Evolutionary conservation across 495 filamentous ascomycete species (phyloP), one percentile per base, ranked within the genome.

Genomic region (Xylaria intraflava): DNA sequence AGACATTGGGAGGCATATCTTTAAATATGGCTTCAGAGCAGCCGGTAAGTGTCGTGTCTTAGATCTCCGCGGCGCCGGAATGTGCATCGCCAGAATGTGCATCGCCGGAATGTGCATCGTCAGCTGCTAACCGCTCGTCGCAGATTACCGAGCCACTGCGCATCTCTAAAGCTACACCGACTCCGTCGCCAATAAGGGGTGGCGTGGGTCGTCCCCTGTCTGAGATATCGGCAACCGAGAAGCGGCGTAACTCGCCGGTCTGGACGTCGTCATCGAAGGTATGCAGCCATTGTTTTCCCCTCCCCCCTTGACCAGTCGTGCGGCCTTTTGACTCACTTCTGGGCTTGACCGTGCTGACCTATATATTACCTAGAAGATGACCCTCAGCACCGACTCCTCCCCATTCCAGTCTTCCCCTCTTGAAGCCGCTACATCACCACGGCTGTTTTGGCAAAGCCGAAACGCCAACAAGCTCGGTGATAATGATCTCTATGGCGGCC

Each of bases 401-500:
- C 81, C 85, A 49, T 88, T 87, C 73, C 86, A 90, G 62, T 79
- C 83, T 17, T 90, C 88, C 3, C 88, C 86, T 19, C 75, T 85
- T 61, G 76, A 73, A 46, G 58, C 67, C 55, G 76, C 83, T 24
- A 80, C 85, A 30, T 90, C 89, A 12, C 83, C 88, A 23, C 86
- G 86, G 47, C 72, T 85, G 14, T 95, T 93, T 69, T 95, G 90
- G 90, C 84, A 93, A 65, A 87, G 82, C 54, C 84, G 84, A 43
- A 87, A 88, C 56, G 82, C 78, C 59, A 78, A 82, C 27, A 80
- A 79, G 57, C 80, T 76, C 53, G 69, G 76, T 6, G 89, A 95
- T 65, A 94, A 94, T 72, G 73, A 65, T 27, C 71, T 81, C 8
- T 82, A 83, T 65, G 80, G 77, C 42, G 75, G 71, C 39, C 80